These are phyloP conservation scores for Athelia sp. DNA, from an alignment of 1,284 basidiomycete genomes.

Conservation along the genomic window DNA sequence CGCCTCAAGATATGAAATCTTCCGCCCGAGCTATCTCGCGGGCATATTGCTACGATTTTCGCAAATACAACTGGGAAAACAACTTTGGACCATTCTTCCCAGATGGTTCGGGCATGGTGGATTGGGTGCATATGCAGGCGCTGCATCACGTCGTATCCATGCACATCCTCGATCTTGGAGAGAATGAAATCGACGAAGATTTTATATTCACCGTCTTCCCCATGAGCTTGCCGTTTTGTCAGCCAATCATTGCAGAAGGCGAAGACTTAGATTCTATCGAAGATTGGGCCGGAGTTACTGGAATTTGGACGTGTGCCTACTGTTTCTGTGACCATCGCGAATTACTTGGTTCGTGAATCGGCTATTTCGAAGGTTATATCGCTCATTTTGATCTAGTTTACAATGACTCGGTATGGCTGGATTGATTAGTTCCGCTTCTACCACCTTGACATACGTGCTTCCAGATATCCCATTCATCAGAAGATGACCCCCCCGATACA, in stretches of 20 bases:
- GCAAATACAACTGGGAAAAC: constrained; percentile 45
- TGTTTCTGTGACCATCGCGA: constrained; percentile 66
- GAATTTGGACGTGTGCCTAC: constrained; percentile 56
- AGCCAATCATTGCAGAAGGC: constrained; percentile 38
- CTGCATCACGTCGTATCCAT: constrained; percentile 54
- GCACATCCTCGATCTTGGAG: constrained; percentile 34
- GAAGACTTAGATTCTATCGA: constrained; percentile 29
- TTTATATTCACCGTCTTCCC: constrained; percentile 37
- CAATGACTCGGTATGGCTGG: constrained; percentile 27
- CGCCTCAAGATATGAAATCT: constrained; percentile 30
- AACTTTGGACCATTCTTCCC: constrained; percentile 53
- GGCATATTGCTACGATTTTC: constrained; percentile 55
- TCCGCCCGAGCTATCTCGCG: constrained; percentile 33
- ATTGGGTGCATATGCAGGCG: constrained; percentile 57
- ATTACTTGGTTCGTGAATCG: constrained; percentile 19
- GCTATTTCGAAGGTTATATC: neutral
- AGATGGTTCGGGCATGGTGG: constrained; percentile 37
- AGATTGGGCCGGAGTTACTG: constrained; percentile 65
- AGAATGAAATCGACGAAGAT: constrained; percentile 19
- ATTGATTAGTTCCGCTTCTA: neutral
- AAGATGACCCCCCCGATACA: constrained; percentile 28
- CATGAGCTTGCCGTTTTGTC: constrained; percentile 50
- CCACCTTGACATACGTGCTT: neutral
- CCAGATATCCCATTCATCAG: constrained; percentile 12
- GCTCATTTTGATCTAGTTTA: constrained; percentile 33